Conservation (phyloP, 106 monocot species). For the Acanthochlamys bracteata region DNA sequence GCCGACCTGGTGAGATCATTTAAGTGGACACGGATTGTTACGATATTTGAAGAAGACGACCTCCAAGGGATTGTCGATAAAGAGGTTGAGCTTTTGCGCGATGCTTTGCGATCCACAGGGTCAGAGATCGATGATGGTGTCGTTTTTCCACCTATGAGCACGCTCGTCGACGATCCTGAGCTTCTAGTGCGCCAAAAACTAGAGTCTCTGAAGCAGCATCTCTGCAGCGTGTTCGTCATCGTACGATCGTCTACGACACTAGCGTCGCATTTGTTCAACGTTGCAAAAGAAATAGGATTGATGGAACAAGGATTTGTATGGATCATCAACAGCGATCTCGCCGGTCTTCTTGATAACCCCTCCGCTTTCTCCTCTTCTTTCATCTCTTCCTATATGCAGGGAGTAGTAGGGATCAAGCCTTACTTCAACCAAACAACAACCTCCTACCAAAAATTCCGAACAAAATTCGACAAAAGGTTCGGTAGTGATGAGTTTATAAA, state of each 20-base stretch:
- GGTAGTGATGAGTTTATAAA: neutral
- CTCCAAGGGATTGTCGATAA: neutral
- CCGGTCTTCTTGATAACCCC: neutral
- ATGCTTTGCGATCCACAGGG: neutral
- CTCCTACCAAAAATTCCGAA: neutral
- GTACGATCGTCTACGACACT: neutral
- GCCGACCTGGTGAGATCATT: neutral
- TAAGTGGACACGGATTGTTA: neutral
- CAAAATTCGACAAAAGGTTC: no score
- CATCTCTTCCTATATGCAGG: neutral
- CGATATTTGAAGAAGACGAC: neutral
- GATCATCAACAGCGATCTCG: neutral
- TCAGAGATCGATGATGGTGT: neutral
- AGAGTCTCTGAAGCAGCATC: neutral
- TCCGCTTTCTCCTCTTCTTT: neutral
- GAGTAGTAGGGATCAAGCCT: slow-evolving; percentile 1
- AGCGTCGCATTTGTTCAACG: neutral
- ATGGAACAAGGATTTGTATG: neutral
- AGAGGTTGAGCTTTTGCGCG: neutral
- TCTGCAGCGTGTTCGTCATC: neutral
- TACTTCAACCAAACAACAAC: slow-evolving; percentile 2
- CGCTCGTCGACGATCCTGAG: neutral
- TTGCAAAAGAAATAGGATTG: neutral
- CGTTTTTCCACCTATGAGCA: neutral
- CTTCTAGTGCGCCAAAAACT: neutral